Evolutionary conservation across 1,139 yeast genomes (phyloP), one percentile per base, ranked within the genome.

Genomic region (Tardiomyces digboiensis): DNA sequence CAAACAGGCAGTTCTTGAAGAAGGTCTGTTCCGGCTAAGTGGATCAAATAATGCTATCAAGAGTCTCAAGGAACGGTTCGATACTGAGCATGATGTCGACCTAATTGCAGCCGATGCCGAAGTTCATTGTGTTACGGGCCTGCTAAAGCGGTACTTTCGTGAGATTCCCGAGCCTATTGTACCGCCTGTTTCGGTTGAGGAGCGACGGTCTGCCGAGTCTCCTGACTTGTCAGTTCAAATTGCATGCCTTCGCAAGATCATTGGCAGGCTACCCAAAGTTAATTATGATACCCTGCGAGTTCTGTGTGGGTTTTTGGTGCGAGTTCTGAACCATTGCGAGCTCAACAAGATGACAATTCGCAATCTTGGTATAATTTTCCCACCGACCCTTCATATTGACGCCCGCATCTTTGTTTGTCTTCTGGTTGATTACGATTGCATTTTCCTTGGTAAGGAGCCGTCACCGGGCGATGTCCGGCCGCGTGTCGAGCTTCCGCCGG

Each of bases 21-120:
- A 89, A 59, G 98, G 98, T 2, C 76, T 91, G 2, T 91, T 91
- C 66, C 71, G 98, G 50, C 68, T 89, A 46, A 86, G 93, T 62
- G 98, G 98, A 2, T 84, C 95, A 29, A 85, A 91, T 44, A 75
- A 89, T 0, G 73, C 82, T 41, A 86, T 91, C 21, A 75, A 85
- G 46, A 75, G 72, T 37, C 71, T 91, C 40, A 86, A 84, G 55
- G 86, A 80, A 38, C 71, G 69, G 41, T 91, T 88, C 50, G 64
- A 68, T 39, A 49, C 46, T 21, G 70, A 75, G 14, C 75, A 74
- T 50, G 97, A 89, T 60, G 68, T 86, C 43, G 88, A 88, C 57
- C 67, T 91, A 46, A 65, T 72, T 33, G 64, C 64, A 19, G 57
- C 63, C 54, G 39, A 57, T 59, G 49, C 56, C 20, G 91, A 83